Percentiles rank a stretch among this genome's conserved stretches.
phyloP scores from a whole-genome alignment of 805 yeast species.

The Starmerella sp. region DNA sequence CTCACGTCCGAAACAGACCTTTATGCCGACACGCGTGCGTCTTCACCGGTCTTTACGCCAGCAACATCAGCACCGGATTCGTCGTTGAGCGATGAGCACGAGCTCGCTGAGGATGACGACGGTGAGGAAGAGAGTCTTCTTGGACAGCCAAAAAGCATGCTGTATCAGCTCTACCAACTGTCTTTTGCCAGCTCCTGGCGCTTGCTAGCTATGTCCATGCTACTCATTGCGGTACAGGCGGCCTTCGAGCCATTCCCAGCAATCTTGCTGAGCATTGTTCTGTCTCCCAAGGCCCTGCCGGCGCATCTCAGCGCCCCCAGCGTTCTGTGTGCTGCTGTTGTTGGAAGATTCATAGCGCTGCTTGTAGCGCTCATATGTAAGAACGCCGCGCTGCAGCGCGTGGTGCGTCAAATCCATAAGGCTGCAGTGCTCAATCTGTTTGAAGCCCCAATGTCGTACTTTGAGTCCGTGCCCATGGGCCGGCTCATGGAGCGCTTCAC shows the following conservation, averaged over 20 bases:
- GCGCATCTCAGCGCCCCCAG: background rate
- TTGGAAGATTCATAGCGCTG: background rate
- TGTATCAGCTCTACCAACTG: too few species aligned
- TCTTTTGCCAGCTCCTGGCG: too few species aligned
- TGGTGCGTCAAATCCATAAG: conserved; percentile 37
- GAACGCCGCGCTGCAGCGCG: background rate
- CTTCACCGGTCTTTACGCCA: conserved; percentile 30
- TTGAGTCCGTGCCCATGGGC: conserved; percentile 89
- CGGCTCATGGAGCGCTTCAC: conserved; percentile 44
- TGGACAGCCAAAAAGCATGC: too few species aligned
- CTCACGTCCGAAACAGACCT: too few species aligned
- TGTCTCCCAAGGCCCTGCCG: background rate
- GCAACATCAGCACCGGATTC: too few species aligned
- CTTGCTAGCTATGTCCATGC: too few species aligned
- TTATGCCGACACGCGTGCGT: too few species aligned
- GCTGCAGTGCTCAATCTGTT: conserved; percentile 59
- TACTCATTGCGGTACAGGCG: too few species aligned
- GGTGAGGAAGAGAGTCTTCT: too few species aligned
- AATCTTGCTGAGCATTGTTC: background rate
- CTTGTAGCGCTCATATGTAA: background rate
- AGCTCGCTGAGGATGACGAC: too few species aligned
- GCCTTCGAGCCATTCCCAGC: too few species aligned
- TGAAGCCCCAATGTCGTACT: conserved; percentile 69
- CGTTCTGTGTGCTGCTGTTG: background rate
- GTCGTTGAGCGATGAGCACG: too few species aligned